Evolutionary conservation across 768 basidiomycete species (phyloP), one percentile per base, ranked within the genome.

Genomic region (Dacryopinax primogenitus): DNA sequence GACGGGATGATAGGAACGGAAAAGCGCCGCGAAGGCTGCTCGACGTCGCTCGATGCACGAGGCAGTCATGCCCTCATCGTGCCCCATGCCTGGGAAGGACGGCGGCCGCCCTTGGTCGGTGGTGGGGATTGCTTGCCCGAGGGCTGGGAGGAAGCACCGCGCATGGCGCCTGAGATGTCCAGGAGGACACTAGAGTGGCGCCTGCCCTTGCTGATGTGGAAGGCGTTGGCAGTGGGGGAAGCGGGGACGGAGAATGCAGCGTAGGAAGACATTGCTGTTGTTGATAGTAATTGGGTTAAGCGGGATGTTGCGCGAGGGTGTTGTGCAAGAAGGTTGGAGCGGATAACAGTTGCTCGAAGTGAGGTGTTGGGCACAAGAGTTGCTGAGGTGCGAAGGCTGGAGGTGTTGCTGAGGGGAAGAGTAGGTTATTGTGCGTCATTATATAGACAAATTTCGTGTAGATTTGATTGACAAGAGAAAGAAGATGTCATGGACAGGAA

Each of bases 341-440:
- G 21, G 51, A 58, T 58, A 58, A 58, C 32, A 58, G 51, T 58
- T 30, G 51, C 51, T 58, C 51, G 26, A 30, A 30, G 13, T 28
- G 23, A 32, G 30, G 51, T 58, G 26, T 32, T 23, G 51, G 51
- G 51, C 51, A 58, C 51, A 58, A 58, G 51, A 58, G 51, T 58
- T 58, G 51, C 13, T 13, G 51, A 58, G 51, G 51, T 32, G 23
- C 51, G 51, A 28, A 28, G 51, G 51, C 51, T 58, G 15, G 51
- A 30, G 51, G 32, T 23, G 4, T 58, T 26, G 30, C 4, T 58
- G 51, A 58, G 26, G 51, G 51, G 4, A 4, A 9, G 18, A 28
- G 51, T 7, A 15, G 26, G 51, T 58, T 58, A 58, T 58, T 58
- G 51, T 58, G 13, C 13, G 26, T 11, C 51, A 58, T 58, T 58